phyloP scores from a whole-genome alignment of 1,139 yeast species.

The Pneumocystis carinii region DNA sequence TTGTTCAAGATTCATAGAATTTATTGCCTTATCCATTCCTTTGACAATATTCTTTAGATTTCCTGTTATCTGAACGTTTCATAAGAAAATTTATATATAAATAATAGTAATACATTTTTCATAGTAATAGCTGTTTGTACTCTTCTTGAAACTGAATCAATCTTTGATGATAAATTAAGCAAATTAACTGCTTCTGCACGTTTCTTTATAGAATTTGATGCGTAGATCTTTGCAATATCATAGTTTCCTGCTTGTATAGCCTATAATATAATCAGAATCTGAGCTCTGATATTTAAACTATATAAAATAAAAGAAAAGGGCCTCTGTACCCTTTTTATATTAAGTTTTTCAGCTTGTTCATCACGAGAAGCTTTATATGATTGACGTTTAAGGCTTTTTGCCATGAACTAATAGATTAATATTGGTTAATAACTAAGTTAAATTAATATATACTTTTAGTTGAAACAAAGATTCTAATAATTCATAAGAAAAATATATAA shows the following conservation, averaged over 20 bases:
- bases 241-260: slow-evolving; percentile 75
- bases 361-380: slow-evolving; percentile 85
- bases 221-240: slow-evolving; percentile 87
- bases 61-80: slow-evolving; percentile 50
- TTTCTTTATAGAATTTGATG: slow-evolving; percentile 90
- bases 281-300: not conserved
- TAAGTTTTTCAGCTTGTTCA: slow-evolving; percentile 71
- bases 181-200: slow-evolving; percentile 73
- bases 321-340: slow-evolving; percentile 51
- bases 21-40: slow-evolving; percentile 95
- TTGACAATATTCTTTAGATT: slow-evolving; percentile 84
- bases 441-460: slow-evolving; percentile 27
- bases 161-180: slow-evolving; percentile 68
- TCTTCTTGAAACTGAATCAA: slow-evolving; percentile 90
- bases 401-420: slow-evolving; percentile 47
- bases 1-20: slow-evolving; percentile 79
- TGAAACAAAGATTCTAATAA: slow-evolving; percentile 37
- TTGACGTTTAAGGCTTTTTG: slow-evolving; percentile 81
- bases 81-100: not conserved
- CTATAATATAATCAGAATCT: slow-evolving; percentile 16
- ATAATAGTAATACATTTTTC: slow-evolving; percentile 32
- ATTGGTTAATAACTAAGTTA: not conserved
- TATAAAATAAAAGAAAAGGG: not conserved
- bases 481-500: not conserved
- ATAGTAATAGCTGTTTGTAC: slow-evolving; percentile 96